Evolutionary conservation across 2,329 filamentous ascomycete genomes (phyloP), one percentile per base, ranked within the genome.

Genomic region (Drechslera avenae): DNA sequence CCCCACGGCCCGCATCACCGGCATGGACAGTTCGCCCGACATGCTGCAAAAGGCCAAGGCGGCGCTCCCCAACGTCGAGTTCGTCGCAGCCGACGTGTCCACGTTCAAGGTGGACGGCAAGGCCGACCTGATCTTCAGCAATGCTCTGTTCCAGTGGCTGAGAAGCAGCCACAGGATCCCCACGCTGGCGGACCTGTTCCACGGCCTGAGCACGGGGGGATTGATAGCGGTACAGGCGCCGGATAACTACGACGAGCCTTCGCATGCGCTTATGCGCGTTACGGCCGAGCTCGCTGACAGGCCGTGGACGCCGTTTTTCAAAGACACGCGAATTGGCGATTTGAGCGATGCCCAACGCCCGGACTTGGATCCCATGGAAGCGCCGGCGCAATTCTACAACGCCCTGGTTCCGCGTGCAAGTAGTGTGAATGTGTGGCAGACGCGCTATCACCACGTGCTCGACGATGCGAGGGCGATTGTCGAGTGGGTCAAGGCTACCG

Each of bases 131-230:
- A 66, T 83, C 39, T 83, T 83, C 60, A 79, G 77, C 39, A 86
- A 85, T 50, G 83, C 83, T 0, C 81, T 82, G 2, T 79, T 85
- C 50, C 83, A 86, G 49, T 86, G 83, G 83, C 68, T 86, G 3
- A 72, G 75, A 0, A 53, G 52, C 1, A 57, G 63, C 0, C 62
- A 74, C 0, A 79, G 82, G 0, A 71, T 86, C 5, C 66, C 69
- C 0, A 72, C 78, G 1, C 68, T 86, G 4, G 68, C 64, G 8
- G 67, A 73, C 0, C 66, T 85, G 2, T 65, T 86, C 2, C 17
- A 60, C 0, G 62, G 64, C 0, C 75, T 80, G 31, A 39, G 58
- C 0, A 41, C 73, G 0, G 81, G 82, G 2, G 78, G 78, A 23
- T 78, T 81, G 0, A 70, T 86, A 4, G 83, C 83, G 0, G 73